These are phyloP conservation scores for Pythium rhizo-oryzae DNA, from an alignment of 352 stramenopile species.

Conservation along the genomic window DNA sequence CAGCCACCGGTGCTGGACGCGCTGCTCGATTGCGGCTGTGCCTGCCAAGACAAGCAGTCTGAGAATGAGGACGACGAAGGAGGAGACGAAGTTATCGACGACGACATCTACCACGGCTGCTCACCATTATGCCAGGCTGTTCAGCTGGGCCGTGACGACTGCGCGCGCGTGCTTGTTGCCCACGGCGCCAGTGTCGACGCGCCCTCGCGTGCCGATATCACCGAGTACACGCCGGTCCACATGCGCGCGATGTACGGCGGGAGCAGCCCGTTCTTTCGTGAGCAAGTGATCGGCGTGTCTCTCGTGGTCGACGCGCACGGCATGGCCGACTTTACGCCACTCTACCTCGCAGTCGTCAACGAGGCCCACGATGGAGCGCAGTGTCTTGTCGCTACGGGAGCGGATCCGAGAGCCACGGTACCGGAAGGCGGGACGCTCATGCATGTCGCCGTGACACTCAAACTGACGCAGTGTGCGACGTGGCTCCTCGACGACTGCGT, in stretches of 20 bases:
- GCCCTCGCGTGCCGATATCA: constrained; percentile 15
- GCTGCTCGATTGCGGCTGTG: no score
- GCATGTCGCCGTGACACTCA: constrained; percentile 41
- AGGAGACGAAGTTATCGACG: not conserved
- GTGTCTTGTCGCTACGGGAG: constrained; percentile 27
- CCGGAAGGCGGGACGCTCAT: constrained; percentile 30
- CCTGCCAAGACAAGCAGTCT: no score
- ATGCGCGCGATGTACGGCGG: constrained; percentile 36
- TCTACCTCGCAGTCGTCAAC: constrained; percentile 44
- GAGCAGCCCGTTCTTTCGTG: not conserved
- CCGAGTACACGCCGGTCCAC: constrained; percentile 36
- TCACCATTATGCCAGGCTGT: constrained; percentile 20
- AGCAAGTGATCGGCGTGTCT: constrained; percentile 13
- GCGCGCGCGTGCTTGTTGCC: constrained; percentile 26
- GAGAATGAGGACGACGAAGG: not conserved
- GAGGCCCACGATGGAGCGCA: constrained; percentile 24
- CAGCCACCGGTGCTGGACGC: no score
- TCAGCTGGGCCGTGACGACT: constrained; percentile 2
- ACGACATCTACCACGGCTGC: not conserved
- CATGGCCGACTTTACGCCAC: constrained; percentile 33
- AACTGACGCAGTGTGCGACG: constrained; percentile 29
- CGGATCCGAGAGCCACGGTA: constrained; percentile 35
- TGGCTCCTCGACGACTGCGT: constrained; percentile 30
- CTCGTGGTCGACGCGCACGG: constrained; percentile 33
- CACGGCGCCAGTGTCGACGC: constrained; percentile 34